Conservation (phyloP, 2,329 filamentous ascomycete species). For the Alternaria conjuncta region DNA sequence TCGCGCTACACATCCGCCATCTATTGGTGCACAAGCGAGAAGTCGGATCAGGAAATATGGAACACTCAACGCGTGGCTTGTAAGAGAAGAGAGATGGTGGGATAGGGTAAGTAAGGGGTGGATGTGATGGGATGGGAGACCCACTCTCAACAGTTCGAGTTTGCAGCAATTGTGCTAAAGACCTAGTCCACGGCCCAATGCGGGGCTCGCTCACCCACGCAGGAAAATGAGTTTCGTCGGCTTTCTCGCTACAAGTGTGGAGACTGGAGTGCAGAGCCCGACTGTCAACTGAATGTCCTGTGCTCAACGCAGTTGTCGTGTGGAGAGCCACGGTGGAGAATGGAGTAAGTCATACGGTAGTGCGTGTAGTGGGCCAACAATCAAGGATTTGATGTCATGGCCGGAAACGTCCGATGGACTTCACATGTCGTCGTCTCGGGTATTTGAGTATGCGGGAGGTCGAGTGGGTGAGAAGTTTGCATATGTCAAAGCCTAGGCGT, state of each 20-base stretch:
- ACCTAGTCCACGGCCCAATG: background rate
- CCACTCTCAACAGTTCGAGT: slow-evolving; percentile 30
- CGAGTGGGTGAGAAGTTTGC: background rate
- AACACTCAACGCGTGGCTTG: background rate
- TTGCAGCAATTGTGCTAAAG: slow-evolving; percentile 3
- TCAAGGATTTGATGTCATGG: slow-evolving; percentile 5
- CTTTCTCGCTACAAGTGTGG: slow-evolving; percentile 1
- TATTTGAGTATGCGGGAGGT: background rate
- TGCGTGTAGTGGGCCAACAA: background rate
- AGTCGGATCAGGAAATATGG: background rate
- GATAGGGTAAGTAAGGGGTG: slow-evolving; percentile 1
- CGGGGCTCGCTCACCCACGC: background rate
- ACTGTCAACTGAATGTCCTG: background rate
- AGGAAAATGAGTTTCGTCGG: background rate
- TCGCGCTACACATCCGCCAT: background rate
- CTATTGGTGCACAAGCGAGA: background rate
- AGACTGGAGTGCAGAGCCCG: slow-evolving; percentile 13
- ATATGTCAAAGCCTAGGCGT: background rate
- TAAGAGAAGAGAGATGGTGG: background rate
- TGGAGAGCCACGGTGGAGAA: slow-evolving; percentile 6
- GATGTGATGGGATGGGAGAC: slow-evolving; percentile 1
- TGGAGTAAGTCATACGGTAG: slow-evolving; percentile 7
- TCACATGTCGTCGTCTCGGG: background rate
- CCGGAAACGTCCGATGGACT: slow-evolving; percentile 2
- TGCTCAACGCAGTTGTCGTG: slow-evolving; percentile 1